A percentile compares a stretch with the other conserved stretches of the same genome.
Evolutionary conservation across 1,284 basidiomycete genomes (phyloP).

Genomic region (Tremellales sp.): DNA sequence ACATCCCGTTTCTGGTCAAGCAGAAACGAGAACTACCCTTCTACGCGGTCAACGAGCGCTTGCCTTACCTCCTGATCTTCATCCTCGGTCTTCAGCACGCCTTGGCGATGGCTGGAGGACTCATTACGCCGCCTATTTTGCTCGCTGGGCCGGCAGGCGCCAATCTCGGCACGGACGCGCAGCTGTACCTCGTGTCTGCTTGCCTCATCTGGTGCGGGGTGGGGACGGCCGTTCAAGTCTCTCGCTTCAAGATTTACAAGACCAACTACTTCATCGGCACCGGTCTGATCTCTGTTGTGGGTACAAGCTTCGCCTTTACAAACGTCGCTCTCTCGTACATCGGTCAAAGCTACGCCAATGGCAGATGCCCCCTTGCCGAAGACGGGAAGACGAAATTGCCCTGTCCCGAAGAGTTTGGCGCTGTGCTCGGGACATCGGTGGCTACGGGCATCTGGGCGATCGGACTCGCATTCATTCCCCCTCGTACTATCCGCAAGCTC

Average conservation of each 20-base stretch:
- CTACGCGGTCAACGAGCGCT: slow-evolving; percentile 25
- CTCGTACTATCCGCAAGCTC: slow-evolving; percentile 24
- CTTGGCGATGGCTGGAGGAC: slow-evolving; percentile 33
- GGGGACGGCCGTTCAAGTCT: slow-evolving; percentile 31
- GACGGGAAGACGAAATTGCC: slow-evolving; percentile 25
- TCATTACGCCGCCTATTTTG: slow-evolving; percentile 30
- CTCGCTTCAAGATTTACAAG: slow-evolving; percentile 16
- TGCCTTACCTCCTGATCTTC: slow-evolving; percentile 30
- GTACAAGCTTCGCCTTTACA: slow-evolving; percentile 27
- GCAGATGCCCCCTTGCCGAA: slow-evolving; percentile 19
- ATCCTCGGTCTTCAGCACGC: slow-evolving; percentile 34
- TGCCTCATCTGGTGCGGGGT: slow-evolving; percentile 32
- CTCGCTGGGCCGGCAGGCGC: slow-evolving; percentile 26
- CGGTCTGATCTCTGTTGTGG: slow-evolving; percentile 30
- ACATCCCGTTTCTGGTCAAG: slow-evolving; percentile 26
- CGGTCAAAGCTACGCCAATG: slow-evolving; percentile 23
- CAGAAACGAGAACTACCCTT: slow-evolving; percentile 27
- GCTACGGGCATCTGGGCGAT: slow-evolving; percentile 30
- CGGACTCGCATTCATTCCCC: slow-evolving; percentile 29
- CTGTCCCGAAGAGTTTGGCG: slow-evolving; percentile 30
- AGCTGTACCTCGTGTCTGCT: slow-evolving; percentile 32
- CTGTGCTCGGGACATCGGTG: slow-evolving; percentile 28
- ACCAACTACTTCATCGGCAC: slow-evolving; percentile 31
- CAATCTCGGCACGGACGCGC: slow-evolving; percentile 21
- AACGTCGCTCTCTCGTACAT: slow-evolving; percentile 29